These are phyloP conservation scores for Drosera capensis DNA, from an alignment of 148 eudicot genomes.

Conservation along the genomic window DNA sequence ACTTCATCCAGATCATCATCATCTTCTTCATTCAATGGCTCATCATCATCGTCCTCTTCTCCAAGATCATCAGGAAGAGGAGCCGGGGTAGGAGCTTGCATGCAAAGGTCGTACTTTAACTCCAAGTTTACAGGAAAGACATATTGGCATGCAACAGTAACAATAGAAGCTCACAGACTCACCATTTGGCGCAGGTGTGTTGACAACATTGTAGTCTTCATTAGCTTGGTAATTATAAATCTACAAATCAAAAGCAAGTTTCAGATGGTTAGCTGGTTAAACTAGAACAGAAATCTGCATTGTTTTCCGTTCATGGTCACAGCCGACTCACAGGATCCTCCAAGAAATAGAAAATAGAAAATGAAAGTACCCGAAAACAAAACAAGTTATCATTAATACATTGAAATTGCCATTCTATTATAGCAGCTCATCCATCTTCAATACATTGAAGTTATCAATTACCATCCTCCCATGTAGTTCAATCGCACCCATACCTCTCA, in stretches of 20 bases:
- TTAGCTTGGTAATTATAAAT: conserved; percentile 88
- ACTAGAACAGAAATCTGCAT: background rate
- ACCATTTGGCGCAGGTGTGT: conserved; percentile 86
- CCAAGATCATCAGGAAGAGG: conserved; percentile 45
- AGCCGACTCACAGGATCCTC: background rate
- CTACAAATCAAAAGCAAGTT: conserved; percentile 27
- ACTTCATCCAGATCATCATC: conserved; percentile 84
- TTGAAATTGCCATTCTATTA: too few relatives aligned
- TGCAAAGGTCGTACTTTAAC: conserved; percentile 3
- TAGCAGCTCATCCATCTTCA: too few relatives aligned
- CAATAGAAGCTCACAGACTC: conserved; percentile 14
- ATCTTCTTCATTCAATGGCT: conserved; percentile 85
- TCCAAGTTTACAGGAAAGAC: background rate
- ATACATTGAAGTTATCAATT: too few relatives aligned
- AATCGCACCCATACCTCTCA: too few relatives aligned
- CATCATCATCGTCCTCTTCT: conserved; percentile 71
- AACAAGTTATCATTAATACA: too few relatives aligned
- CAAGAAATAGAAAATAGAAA: too few relatives aligned
- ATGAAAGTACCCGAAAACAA: too few relatives aligned
- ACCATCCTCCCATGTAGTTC: too few relatives aligned
- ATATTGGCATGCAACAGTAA: conserved; percentile 2
- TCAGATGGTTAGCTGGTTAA: conserved; percentile 6
- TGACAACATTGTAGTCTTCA: conserved; percentile 82
- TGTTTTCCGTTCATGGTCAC: background rate
- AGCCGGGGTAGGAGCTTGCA: conserved; percentile 71